Conservation (phyloP, 176 grass and related monocot species). For the Secale cereale region DNA sequence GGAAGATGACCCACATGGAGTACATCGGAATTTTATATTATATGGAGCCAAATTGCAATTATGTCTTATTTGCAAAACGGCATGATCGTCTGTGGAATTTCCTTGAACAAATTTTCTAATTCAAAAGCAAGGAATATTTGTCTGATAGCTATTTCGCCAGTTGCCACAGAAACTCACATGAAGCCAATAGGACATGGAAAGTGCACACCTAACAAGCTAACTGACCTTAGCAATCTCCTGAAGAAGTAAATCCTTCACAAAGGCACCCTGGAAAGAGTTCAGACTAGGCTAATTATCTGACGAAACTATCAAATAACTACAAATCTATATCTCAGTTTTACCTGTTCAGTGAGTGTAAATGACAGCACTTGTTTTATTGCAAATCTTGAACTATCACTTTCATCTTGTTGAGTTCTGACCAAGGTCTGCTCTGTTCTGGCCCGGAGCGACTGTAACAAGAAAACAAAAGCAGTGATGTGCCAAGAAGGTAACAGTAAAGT, state of each 20-base stretch:
- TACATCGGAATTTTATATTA: neutral
- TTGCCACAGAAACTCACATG: neutral
- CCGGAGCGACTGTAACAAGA: conserved; percentile 69
- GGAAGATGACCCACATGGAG: neutral
- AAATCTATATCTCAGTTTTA: conserved; percentile 21
- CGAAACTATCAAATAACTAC: conserved; percentile 2
- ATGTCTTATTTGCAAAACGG: neutral
- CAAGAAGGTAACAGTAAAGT: neutral
- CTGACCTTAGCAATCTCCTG: conserved; percentile 92
- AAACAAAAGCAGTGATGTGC: conserved; percentile 1
- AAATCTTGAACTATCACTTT: conserved; percentile 47
- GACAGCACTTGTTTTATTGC: conserved; percentile 84
- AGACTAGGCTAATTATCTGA: conserved; percentile 12
- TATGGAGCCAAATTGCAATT: neutral
- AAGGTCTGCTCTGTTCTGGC: conserved; percentile 77
- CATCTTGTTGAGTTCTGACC: conserved; percentile 42
- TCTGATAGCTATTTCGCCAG: neutral
- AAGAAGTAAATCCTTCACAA: conserved; percentile 96
- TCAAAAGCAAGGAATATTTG: neutral
- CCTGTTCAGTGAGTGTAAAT: conserved; percentile 88
- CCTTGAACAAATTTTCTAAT: neutral
- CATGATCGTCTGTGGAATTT: neutral
- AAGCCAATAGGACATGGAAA: neutral
- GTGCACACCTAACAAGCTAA: neutral
- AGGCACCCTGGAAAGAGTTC: conserved; percentile 76